Evolutionary conservation across 2,329 filamentous ascomycete genomes (phyloP), one percentile per base, ranked within the genome.

Genomic region (Cryphonectria carpinicola): DNA sequence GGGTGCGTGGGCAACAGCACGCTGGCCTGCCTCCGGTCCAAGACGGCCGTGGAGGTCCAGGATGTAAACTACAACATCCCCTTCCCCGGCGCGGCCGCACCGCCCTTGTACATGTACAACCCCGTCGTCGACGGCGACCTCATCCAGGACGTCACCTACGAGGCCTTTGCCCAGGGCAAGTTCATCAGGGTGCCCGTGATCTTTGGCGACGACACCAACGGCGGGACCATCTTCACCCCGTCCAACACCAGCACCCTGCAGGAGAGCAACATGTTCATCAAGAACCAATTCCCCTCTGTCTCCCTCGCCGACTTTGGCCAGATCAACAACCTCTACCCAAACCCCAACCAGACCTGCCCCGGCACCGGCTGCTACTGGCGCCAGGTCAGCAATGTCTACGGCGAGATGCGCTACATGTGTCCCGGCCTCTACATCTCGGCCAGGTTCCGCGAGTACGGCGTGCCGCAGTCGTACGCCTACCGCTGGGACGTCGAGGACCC

Each of bases 401-500:
- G 89, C 22, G 89, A 92, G 73, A 83, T 91, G 74, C 84, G 89
- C 6, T 92, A 92, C 78, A 89, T 83, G 74, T 93, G 90, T 74
- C 88, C 90, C 0, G 87, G 86, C 0, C 82, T 91, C 54, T 87
- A 84, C 79, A 80, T 91, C 76, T 85, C 84, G 1, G 77, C 81
- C 11, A 78, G 81, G 1, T 70, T 73, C n/a, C 69, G 61, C 19
- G 81, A 82, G 62, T 66, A 81, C 68, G 80, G 80, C 19, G 74
- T 82, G 46, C 37, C 77, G 25, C 75, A 78, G 1, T 87, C 85
- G 35, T 95, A 88, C 86, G 90, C 89, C 76, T 95, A 95, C 77
- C 87, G 87, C 58, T 93, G 89, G 81, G 87, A 90, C 69, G 92
- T 93, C 4, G 81, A 88, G 58, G 91, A 93, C 72, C 84, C 87